phyloP scores from a whole-genome alignment of 768 basidiomycete species.

The Leccinum olivaceopallidum region DNA sequence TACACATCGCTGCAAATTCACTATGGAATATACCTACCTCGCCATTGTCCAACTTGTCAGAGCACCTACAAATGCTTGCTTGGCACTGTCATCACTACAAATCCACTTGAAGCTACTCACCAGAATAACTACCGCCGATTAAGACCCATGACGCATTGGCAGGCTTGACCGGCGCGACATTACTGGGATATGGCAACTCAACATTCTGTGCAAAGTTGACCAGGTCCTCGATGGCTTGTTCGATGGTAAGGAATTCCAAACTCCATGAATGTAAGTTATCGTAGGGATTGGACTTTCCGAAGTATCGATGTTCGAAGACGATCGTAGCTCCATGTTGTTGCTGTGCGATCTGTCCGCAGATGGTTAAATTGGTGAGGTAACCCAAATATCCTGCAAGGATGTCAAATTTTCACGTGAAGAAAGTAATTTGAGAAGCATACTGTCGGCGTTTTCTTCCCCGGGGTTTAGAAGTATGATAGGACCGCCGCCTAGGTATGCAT shows the following conservation, averaged over 20 bases:
- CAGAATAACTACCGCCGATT: conserved; percentile 44
- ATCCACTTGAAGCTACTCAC: conserved; percentile 9
- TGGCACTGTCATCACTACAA: not conserved
- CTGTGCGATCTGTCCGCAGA: conserved; percentile 66
- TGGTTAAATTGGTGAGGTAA: conserved; percentile 65
- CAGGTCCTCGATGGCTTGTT: conserved; percentile 74
- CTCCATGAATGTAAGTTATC: conserved; percentile 59
- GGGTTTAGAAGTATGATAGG: conserved; percentile 47
- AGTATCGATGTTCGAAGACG: conserved; percentile 73
- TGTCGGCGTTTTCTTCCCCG: conserved; percentile 60
- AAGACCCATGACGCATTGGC: conserved; percentile 42
- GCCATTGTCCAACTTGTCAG: conserved; percentile 68
- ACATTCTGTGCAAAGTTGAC: conserved; percentile 70
- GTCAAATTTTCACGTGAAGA: not conserved
- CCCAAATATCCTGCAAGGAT: conserved; percentile 31
- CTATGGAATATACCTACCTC: conserved; percentile 42
- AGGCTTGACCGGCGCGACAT: conserved; percentile 55
- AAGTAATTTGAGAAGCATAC: conserved; percentile 5
- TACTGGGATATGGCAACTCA: conserved; percentile 64
- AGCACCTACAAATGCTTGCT: conserved; percentile 28
- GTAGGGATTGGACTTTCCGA: conserved; percentile 71
- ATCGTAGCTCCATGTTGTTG: conserved; percentile 58
- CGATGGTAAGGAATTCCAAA: conserved; percentile 60
- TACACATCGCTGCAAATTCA: not conserved
- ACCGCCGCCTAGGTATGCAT: conserved; percentile 21